A percentile compares a stretch with the other conserved stretches of the same genome.
Evolutionary conservation across 2,329 filamentous ascomycete species (phyloP).

Genomic region (Talaromyces sp.): DNA sequence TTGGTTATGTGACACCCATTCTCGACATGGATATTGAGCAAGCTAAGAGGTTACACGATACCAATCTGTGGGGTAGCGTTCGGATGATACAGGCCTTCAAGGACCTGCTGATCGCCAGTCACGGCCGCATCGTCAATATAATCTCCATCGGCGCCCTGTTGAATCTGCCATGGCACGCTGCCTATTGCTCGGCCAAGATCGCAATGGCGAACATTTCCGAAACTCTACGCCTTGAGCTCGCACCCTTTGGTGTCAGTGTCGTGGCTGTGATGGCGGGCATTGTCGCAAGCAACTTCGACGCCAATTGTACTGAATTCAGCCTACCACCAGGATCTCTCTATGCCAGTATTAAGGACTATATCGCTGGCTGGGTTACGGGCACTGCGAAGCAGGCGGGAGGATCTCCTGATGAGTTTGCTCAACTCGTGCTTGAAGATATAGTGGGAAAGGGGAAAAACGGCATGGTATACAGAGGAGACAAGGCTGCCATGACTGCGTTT

Average conservation of each 20-base stretch:
- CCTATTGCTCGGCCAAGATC: constrained; percentile 7
- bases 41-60: constrained; percentile 5
- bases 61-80: constrained; percentile 9
- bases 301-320: neutral
- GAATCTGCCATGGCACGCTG: constrained; percentile 28
- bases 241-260: constrained; percentile 9
- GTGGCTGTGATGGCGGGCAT: constrained; percentile 1
- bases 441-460: constrained; percentile 10
- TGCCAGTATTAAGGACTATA: constrained; percentile 11
- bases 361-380: constrained; percentile 14
- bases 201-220: constrained; percentile 7
- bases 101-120: constrained; percentile 1
- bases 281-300: constrained; percentile 1
- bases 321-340: constrained; percentile 8
- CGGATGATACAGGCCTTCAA: constrained; percentile 8
- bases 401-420: constrained; percentile 12
- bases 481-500: constrained; percentile 6
- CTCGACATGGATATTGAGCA: constrained; percentile 5
- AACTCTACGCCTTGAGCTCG: constrained; percentile 5
- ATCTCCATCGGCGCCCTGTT: constrained; percentile 17
- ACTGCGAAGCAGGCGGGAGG: constrained; percentile 11
- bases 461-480: constrained; percentile 12
- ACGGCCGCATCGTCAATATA: constrained; percentile 8
- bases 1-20: constrained; percentile 8
- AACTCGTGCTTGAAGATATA: constrained; percentile 13